Evolutionary conservation across 75 land plant genomes (phyloP).

Genomic region (Gnetum montanum): DNA sequence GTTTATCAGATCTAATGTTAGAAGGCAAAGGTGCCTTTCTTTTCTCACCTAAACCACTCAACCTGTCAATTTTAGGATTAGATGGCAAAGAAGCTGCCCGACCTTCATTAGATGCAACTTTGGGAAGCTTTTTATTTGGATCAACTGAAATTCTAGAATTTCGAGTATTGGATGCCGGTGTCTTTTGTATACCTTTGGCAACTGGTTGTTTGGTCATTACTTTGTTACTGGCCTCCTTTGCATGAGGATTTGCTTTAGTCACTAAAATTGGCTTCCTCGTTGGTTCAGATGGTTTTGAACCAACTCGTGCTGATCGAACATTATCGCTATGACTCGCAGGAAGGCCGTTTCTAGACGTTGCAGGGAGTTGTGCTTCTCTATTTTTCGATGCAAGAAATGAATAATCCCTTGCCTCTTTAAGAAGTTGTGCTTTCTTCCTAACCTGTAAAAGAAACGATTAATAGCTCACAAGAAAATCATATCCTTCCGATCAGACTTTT

Average conservation of each 20-base stretch:
- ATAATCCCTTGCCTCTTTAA: constrained; percentile 77
- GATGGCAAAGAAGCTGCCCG: background rate
- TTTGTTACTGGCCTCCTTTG: constrained; percentile 11
- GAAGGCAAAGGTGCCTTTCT: background rate
- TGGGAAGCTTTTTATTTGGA: background rate
- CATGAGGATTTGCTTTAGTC: constrained; percentile 8
- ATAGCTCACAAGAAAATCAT: background rate
- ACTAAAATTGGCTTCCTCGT: constrained; percentile 7
- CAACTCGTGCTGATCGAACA: constrained; percentile 19
- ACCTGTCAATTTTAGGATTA: too few relatives aligned
- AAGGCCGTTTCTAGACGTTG: constrained; percentile 15
- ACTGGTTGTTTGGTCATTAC: constrained; percentile 8
- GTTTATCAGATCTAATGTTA: background rate
- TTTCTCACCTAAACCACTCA: too few relatives aligned
- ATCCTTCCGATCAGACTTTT: too few relatives aligned
- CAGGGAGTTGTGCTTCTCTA: constrained; percentile 28
- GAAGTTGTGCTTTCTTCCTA: constrained; percentile 39
- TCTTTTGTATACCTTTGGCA: constrained; percentile 8
- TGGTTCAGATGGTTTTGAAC: constrained; percentile 14
- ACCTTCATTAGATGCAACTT: background rate
- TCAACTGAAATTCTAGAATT: background rate
- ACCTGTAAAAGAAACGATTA: constrained; percentile 17
- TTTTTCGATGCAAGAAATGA: constrained; percentile 80
- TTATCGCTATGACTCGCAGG: constrained; percentile 36
- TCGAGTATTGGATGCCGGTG: background rate